These are phyloP conservation scores for Pholiota adiposa DNA, from an alignment of 1,284 basidiomycete species.

Conservation along the genomic window DNA sequence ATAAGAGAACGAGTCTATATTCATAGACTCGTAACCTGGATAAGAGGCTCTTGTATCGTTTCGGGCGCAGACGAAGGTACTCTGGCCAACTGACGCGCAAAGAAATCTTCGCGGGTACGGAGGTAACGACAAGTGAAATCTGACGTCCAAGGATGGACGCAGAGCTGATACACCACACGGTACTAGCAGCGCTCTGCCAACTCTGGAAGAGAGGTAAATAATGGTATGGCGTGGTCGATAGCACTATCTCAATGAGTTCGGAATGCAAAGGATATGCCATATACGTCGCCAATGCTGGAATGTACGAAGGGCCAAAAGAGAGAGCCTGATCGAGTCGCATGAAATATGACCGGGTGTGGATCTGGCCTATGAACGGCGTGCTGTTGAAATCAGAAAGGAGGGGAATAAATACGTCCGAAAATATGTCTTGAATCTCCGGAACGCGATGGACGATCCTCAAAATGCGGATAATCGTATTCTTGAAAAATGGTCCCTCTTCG, in stretches of 20 bases:
- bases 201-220: conserved; percentile 74
- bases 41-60: conserved; percentile 52
- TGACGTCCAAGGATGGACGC: conserved; percentile 84
- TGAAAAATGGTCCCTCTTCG: conserved; percentile 72
- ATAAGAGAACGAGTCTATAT: too few species aligned
- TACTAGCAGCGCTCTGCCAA: conserved; percentile 91
- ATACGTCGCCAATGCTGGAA: conserved; percentile 86
- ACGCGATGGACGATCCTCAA: conserved; percentile 85
- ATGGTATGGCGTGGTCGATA: conserved; percentile 43
- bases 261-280: conserved; percentile 75
- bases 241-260: conserved; percentile 61
- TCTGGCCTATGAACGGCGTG: conserved; percentile 52
- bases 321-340: conserved; percentile 82
- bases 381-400: conserved; percentile 67
- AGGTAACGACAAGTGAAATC: conserved; percentile 87
- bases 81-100: conserved; percentile 79
- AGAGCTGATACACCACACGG: conserved; percentile 84
- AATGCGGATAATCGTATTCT: conserved; percentile 77
- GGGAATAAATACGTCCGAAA: conserved; percentile 88
- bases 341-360: conserved; percentile 71
- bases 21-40: too few species aligned
- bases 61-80: conserved; percentile 68
- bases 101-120: conserved; percentile 89
- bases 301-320: conserved; percentile 75
- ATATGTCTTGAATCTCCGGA: conserved; percentile 87